Evolutionary conservation across 163 green algal genomes (phyloP), one percentile per base, ranked within the genome.

Genomic region (Volvox carteri): DNA sequence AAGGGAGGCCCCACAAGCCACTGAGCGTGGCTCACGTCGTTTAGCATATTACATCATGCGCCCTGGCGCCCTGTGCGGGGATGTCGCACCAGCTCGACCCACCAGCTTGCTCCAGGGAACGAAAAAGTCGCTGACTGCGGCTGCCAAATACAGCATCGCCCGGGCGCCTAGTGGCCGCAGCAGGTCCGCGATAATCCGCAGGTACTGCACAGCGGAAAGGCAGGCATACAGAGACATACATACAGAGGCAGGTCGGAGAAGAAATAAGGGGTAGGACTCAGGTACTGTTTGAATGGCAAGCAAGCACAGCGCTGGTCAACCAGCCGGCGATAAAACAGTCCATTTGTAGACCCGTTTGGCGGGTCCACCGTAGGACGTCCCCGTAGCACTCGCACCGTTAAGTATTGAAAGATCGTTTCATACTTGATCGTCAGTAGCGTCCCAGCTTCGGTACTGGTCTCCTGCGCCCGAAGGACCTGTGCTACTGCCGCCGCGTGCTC

Each of bases 71-170:
- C n/a, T n/a, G n/a, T n/a, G n/a, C n/a, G n/a, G n/a, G n/a, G n/a
- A n/a, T n/a, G n/a, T n/a, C n/a, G n/a, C n/a, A 39, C 60, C n/a
- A 28, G 25, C 60, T 18, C 72, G 8, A 79, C 73, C 46, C 44
- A 98, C 96, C 95, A 99, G 95, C 0, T 96, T 56, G 4, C 78
- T 76, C 97, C 97, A 99, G 16, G 98, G 98, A 2, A 99, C 88
- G 93, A 98, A 99, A 81, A 99, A 99, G 92, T 99, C 98, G 14
- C 96, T 98, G 23, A 99, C 98, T 2, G 98, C 98, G 25, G 98
- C 98, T 21, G 98, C 98, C 18, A 99, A 92, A 93, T 99, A 99
- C 56, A 99, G 97, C 62, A 98, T 92, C 11, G 94, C 97, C 0
- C 70, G 70, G 2, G 56, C 23, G 0, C 95, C 95, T 25, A 93